phyloP scores from a whole-genome alignment of 345 rosid genomes.

The Eucalyptus pauciflora region DNA sequence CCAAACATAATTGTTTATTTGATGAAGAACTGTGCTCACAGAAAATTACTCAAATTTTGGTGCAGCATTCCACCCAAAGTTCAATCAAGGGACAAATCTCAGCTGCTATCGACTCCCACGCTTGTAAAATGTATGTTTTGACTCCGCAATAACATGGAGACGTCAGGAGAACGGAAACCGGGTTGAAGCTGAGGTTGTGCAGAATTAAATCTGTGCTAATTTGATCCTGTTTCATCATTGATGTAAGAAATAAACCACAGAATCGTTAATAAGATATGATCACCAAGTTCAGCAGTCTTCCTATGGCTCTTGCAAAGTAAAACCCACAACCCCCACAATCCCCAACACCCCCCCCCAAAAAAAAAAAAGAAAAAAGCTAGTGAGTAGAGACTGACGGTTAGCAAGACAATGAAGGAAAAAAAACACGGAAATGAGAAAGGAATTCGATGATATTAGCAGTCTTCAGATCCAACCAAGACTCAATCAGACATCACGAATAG shows the following conservation, averaged over 20 bases:
- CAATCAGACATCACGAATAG: background rate
- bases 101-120: constrained; percentile 28
- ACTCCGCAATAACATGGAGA: background rate
- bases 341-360: no score
- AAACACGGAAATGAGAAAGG: background rate
- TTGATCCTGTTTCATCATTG: background rate
- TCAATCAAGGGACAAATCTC: constrained; percentile 12
- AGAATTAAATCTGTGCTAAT: background rate
- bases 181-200: background rate
- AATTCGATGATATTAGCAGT: background rate
- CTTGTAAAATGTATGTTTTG: constrained; percentile 40
- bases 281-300: background rate
- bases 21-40: background rate
- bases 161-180: background rate
- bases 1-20: background rate
- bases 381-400: no score
- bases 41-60: background rate
- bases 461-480: background rate
- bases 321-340: background rate
- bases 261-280: background rate
- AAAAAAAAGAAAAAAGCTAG: background rate
- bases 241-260: background rate
- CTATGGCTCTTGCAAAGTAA: background rate
- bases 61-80: constrained; percentile 21
- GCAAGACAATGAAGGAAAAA: no score